Base-by-base conservation (phyloP, 768 basidiomycete genomes). In the Hortiboletus campestris region DNA sequence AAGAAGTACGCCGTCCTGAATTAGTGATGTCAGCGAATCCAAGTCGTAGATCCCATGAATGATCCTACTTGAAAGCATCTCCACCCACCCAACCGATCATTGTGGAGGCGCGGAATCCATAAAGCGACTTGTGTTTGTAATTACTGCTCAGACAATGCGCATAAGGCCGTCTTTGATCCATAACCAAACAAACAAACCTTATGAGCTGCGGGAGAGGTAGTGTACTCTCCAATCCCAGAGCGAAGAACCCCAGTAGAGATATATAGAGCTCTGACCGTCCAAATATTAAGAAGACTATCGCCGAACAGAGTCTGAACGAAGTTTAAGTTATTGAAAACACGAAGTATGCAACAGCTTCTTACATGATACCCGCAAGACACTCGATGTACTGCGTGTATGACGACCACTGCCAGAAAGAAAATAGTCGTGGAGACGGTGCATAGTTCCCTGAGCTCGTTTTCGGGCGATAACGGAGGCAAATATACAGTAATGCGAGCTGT, bases 401-500 rank as follows among this genome's bases (percentile, higher is more conserved):
- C 46, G 78, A 72, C 91, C 91, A 94, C 64, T 94, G 89, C 91
- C 91, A 94, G 72, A 93, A 92, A 1, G 83, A 80, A 53, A 89
- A 74, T 2, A 84, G 88, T 32, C 91, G 80, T 20, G 78, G 71
- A 6, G 89, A 90, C 8, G 74, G 71, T 34, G 81, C 80, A 17
- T 84, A 65, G 51, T 69, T 76, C 70, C 88, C 89, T 19, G 85
- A 77, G 58, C 81, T 85, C 32, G 76, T 63, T 46, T 76, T 71
- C 6, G 89, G 86, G 36, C 82, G 81, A 67, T 88, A 92, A 45
- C 75, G 72, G 52, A 91, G 88, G 65, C 91, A 94, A 53, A 94
- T 90, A 68, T 89, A 92, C 44, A 94, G 69, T 36, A 94, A 73
- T 17, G 81, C 87, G 38, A 94, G 79, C 90, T 93, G 58, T 55